These are phyloP conservation scores for Coemansia erecta DNA, from an alignment of 192 early-diverging fungal genomes.

Conservation along the genomic window DNA sequence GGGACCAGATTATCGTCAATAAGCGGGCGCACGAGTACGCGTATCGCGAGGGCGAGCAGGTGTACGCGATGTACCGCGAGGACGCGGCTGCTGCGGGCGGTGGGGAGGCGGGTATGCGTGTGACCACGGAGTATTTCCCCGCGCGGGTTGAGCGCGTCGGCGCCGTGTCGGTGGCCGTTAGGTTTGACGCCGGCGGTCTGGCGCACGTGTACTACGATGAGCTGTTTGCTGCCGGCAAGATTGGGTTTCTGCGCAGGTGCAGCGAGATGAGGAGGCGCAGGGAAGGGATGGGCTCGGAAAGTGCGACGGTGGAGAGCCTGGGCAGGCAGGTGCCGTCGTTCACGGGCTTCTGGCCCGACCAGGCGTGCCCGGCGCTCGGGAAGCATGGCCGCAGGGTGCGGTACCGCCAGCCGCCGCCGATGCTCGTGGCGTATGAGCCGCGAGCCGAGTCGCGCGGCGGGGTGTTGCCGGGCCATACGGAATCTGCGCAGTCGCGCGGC, in stretches of 20 bases:
- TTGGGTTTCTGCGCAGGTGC: constrained; percentile 39
- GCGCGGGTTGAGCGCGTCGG: constrained; percentile 24
- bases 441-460: no score
- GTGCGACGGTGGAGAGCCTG: constrained; percentile 20
- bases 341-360: constrained; percentile 44
- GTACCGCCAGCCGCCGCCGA: constrained; percentile 31
- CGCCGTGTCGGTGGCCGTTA: constrained; percentile 22
- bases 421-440: constrained; percentile 15
- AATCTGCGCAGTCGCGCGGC: neutral
- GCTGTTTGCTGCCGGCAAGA: constrained; percentile 40
- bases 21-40: constrained; percentile 38
- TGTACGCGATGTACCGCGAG: constrained; percentile 45
- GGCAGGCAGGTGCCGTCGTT: constrained; percentile 37
- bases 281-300: neutral
- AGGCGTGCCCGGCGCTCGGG: constrained; percentile 22
- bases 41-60: constrained; percentile 41
- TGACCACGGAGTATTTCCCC: constrained; percentile 48
- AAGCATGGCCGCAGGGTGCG: constrained; percentile 33
- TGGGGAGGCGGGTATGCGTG: constrained; percentile 14
- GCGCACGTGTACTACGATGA: constrained; percentile 50
- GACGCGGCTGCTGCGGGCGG: constrained; percentile 12
- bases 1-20: constrained; percentile 45
- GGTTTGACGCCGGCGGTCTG: constrained; percentile 29
- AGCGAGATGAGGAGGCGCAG: constrained; percentile 28
- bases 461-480: neutral